A percentile compares a stretch with the other conserved stretches of the same genome.
phyloP scores from a whole-genome alignment of 495 filamentous ascomycete species.

The Xylaria telfairii region DNA sequence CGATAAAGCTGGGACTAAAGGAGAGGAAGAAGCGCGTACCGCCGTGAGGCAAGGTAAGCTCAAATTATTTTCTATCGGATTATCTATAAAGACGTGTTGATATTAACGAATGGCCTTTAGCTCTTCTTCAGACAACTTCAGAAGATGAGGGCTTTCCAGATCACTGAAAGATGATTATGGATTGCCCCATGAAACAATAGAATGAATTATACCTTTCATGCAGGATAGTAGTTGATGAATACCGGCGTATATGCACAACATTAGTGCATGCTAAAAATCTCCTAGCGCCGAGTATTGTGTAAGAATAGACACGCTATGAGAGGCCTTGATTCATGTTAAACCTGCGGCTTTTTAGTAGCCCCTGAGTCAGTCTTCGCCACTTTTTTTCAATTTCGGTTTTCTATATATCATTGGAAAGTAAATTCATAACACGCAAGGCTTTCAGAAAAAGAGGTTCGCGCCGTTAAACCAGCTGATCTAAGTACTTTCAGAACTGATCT shows the following conservation, averaged over 20 bases:
- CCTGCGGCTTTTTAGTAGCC: not conserved
- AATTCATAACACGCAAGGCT: too few species aligned
- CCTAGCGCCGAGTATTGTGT: not conserved
- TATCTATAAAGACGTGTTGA: not conserved
- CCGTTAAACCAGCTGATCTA: not conserved
- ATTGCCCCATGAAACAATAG: not conserved
- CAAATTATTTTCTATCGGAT: not conserved
- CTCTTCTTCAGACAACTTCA: not conserved
- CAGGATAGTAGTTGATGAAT: not conserved
- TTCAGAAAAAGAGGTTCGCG: too few species aligned
- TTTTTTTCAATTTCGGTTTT: not conserved
- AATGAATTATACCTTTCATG: not conserved
- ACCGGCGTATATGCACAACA: not conserved
- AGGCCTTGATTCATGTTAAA: not conserved
- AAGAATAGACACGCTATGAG: not conserved
- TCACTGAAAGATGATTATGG: not conserved
- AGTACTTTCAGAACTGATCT: not conserved
- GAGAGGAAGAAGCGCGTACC: not conserved
- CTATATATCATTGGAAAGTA: not conserved
- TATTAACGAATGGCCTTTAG: not conserved
- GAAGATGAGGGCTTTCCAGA: not conserved
- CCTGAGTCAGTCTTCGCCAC: too few species aligned
- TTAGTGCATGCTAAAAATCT: not conserved
- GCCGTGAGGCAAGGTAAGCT: conserved; percentile 12
- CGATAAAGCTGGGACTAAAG: not conserved